Evolutionary conservation across 2,329 filamentous ascomycete genomes (phyloP).

Genomic region (Camillea tinctor): DNA sequence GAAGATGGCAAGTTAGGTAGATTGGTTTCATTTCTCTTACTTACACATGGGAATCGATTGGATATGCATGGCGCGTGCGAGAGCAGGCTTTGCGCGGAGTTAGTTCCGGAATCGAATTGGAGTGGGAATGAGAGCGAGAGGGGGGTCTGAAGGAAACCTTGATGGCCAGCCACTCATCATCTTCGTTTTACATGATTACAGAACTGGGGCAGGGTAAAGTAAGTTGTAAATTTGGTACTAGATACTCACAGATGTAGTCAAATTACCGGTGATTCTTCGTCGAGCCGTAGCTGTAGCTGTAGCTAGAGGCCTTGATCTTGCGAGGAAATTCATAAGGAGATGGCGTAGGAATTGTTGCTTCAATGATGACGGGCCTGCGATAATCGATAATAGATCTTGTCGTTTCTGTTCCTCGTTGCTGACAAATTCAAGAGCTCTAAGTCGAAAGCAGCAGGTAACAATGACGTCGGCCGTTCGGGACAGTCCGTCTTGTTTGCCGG

Average conservation of each 20-base stretch:
- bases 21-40: too few relatives aligned
- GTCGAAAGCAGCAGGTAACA: not conserved
- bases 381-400: constrained; percentile 6
- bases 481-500: constrained; percentile 9
- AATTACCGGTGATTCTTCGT: constrained; percentile 28
- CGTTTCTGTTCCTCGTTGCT: constrained; percentile 12
- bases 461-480: constrained; percentile 22
- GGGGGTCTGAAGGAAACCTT: constrained; percentile 9
- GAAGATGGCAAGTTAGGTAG: too few relatives aligned
- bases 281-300: constrained; percentile 1
- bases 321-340: constrained; percentile 43
- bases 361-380: not conserved
- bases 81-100: constrained; percentile 30
- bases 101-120: constrained; percentile 4
- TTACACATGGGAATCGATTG: constrained; percentile 86
- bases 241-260: constrained; percentile 32
- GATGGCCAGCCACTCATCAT: constrained; percentile 10
- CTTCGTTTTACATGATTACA: not conserved
- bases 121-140: not conserved
- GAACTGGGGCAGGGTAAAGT: not conserved
- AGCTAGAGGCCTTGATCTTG: constrained; percentile 35
- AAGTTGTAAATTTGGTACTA: not conserved
- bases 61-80: constrained; percentile 70
- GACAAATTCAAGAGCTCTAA: constrained; percentile 21
- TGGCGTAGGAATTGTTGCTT: not conserved